A percentile compares a stretch with the other conserved stretches of the same genome.
phyloP scores from a whole-genome alignment of 768 basidiomycete species.

The Podaxis mareebaensis region DNA sequence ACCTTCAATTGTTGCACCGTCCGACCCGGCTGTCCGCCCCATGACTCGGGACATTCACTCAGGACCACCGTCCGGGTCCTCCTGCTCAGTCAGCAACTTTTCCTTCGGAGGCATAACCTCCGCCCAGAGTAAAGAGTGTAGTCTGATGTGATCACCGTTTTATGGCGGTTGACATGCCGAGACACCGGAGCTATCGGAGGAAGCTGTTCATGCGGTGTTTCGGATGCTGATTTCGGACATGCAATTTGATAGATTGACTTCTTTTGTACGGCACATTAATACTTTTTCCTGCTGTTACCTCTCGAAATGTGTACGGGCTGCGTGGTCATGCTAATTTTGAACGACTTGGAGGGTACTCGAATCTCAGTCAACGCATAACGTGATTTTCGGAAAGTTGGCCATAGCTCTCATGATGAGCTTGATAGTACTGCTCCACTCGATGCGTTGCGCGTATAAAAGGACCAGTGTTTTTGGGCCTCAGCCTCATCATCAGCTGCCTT shows the following conservation, averaged over 20 bases:
- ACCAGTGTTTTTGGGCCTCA: neutral
- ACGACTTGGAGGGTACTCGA: conserved; percentile 10
- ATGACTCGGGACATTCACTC: neutral
- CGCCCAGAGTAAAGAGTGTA: too few species aligned
- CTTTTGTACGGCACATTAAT: neutral
- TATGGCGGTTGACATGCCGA: too few species aligned
- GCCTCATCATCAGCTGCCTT: neutral
- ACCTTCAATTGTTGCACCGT: neutral
- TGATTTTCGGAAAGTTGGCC: neutral
- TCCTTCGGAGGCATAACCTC: neutral
- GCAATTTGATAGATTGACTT: neutral
- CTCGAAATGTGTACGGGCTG: neutral
- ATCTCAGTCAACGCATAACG: neutral
- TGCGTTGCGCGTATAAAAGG: neutral
- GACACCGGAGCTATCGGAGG: neutral
- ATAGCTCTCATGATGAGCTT: neutral
- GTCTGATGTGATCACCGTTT: too few species aligned
- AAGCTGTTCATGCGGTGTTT: neutral
- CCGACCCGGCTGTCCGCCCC: neutral
- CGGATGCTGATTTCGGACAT: neutral
- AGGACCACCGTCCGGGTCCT: neutral
- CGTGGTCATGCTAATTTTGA: neutral
- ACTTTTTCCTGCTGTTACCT: neutral
- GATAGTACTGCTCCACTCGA: neutral
- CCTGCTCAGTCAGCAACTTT: neutral